phyloP scores from a whole-genome alignment of 345 rosid genomes.

The Noccaea bulbosa region DNA sequence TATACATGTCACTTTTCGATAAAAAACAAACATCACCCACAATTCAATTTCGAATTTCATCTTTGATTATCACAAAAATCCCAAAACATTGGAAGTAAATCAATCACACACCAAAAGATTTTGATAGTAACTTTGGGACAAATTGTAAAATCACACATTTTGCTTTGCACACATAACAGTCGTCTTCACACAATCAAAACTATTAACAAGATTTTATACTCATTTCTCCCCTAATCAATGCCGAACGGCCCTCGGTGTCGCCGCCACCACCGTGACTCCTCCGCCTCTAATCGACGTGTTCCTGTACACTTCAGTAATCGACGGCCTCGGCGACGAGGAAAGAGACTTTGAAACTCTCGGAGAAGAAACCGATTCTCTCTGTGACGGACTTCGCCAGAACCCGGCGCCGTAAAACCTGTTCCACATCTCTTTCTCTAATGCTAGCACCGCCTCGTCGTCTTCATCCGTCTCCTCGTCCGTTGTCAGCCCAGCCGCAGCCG shows the following conservation, averaged over 20 bases:
- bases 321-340: constrained; percentile 27
- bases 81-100: constrained; percentile 19
- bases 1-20: neutral
- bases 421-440: constrained; percentile 73
- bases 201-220: constrained; percentile 24
- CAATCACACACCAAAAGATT: constrained; percentile 28
- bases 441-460: constrained; percentile 46
- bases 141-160: constrained; percentile 12
- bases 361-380: constrained; percentile 44
- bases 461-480: constrained; percentile 44
- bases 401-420: constrained; percentile 61
- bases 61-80: constrained; percentile 24
- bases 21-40: neutral
- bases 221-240: constrained; percentile 25
- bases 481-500: constrained; percentile 20
- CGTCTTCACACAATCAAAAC: constrained; percentile 11
- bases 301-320: constrained; percentile 25
- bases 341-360: constrained; percentile 35
- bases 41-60: neutral
- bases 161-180: neutral
- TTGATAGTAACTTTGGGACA: neutral
- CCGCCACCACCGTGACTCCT: constrained; percentile 22
- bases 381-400: constrained; percentile 76
- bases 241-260: constrained; percentile 33
- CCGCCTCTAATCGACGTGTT: constrained; percentile 16